phyloP scores from a whole-genome alignment of 345 rosid genomes.

The Carallia pectinifolia region DNA sequence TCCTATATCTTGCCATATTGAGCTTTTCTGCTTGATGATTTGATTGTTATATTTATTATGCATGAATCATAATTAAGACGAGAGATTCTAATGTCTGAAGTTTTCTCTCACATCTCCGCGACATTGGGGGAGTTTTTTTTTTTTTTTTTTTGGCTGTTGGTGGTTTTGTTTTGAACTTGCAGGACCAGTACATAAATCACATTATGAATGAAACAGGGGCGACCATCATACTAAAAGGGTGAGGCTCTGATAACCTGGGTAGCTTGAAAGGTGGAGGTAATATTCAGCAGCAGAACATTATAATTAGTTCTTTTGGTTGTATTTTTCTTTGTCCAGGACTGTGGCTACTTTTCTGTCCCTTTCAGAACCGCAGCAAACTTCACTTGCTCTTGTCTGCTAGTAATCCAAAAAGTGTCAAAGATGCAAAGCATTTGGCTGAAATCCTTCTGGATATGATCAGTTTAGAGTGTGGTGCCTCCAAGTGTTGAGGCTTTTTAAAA shows the following conservation, averaged over 20 bases:
- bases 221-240: conserved; percentile 68
- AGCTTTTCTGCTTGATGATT: neutral
- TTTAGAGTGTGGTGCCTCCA: conserved; percentile 72
- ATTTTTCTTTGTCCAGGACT: neutral
- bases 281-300: conserved; percentile 34
- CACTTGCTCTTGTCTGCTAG: conserved; percentile 73
- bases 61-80: conserved; percentile 31
- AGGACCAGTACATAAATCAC: conserved; percentile 99
- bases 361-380: conserved; percentile 62
- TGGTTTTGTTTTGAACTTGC: conserved; percentile 75
- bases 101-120: conserved; percentile 90
- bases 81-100: conserved; percentile 89
- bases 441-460: conserved; percentile 87
- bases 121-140: conserved; percentile 90
- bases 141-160: conserved; percentile 48
- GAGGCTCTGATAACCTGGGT: conserved; percentile 49
- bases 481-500: conserved; percentile 39
- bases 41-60: conserved; percentile 29
- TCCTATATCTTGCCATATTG: conserved; percentile 3
- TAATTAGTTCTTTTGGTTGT: neutral
- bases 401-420: conserved; percentile 69
- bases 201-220: conserved; percentile 99
- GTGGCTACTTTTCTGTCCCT: conserved; percentile 16
- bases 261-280: neutral
- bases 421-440: conserved; percentile 83